Base-by-base conservation (phyloP, 2,329 filamentous ascomycete species). In the Claviceps quebecensis region DNA sequence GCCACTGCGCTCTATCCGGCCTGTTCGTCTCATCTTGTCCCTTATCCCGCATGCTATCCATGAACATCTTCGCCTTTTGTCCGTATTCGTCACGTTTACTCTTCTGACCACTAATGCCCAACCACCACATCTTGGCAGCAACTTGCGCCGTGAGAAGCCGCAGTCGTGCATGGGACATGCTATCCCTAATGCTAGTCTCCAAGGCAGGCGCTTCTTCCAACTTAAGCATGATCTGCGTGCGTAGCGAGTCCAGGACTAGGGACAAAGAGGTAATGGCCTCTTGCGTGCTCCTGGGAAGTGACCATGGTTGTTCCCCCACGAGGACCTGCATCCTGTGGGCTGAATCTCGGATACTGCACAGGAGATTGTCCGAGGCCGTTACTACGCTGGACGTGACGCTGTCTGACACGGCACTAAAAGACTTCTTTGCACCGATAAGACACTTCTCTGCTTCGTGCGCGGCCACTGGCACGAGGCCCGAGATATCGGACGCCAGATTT, bases 41-140 rank as follows among this genome's bases (percentile, higher is more conserved):
- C 11, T 52, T 38, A 3, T 6, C 13, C 13, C 43, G 19, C 22
- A 45, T 47, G n/a, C 45, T 44, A 19, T 66, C 63, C 49, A 74
- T 56, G 53, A 70, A 72, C 1, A 57, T 55, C 48, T 67, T 67
- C 9, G 77, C 78, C 55, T 76, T 76, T 49, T 60, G 63, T 51
- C 69, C 57, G 54, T 79, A 80, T 2, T 65, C 65, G 3, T 66
- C 60, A 49, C 72, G 66, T 56, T 77, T 73, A 16, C 72, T 67
- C 2, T 58, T 61, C 57, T 72, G 74, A 19, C 75, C 75, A 48
- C 71, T 74, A 36, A 78, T 48, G 60, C 71, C 74, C 48, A 82
- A 65, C 76, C 77, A 81, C 65, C 73, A 70, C 36, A 80, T 67
- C 61, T 73, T 78, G 14, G 78, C 78, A 44, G 67, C 67, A 26